Percentiles rank a stretch among this genome's conserved stretches.
Evolutionary conservation across 208 protist genomes (phyloP).

Genomic region (Sergeia podlipaevii): DNA sequence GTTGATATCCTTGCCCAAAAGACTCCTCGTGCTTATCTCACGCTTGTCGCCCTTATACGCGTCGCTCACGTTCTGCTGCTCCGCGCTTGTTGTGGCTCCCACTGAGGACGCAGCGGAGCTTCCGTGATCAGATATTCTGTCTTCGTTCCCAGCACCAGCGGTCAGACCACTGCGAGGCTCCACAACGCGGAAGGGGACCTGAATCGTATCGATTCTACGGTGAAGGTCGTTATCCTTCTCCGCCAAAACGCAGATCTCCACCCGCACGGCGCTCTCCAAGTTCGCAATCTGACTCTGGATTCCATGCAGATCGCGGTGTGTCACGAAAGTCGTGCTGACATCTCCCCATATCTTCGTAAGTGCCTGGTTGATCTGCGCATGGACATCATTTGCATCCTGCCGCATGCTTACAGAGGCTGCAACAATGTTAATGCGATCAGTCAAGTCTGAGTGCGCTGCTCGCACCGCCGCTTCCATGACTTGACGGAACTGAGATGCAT

Average conservation of each 20-base stretch:
- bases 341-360: conserved; percentile 67
- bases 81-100: no score
- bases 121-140: no score
- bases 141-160: no score
- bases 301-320: conserved; percentile 41
- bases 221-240: conserved; percentile 42
- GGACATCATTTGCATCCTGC: conserved; percentile 38
- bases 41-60: no score
- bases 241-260: conserved; percentile 60
- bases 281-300: conserved; percentile 51
- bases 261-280: conserved; percentile 67
- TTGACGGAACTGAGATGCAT: conserved; percentile 45
- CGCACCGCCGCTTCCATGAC: conserved; percentile 59
- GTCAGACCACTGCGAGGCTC: no score
- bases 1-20: no score
- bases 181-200: conserved; percentile 15
- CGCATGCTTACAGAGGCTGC: conserved; percentile 28
- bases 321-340: conserved; percentile 42
- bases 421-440: conserved; percentile 64
- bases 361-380: conserved; percentile 54
- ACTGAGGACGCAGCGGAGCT: no score
- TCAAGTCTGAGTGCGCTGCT: conserved; percentile 65
- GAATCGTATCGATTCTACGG: conserved; percentile 21
- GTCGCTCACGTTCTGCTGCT: no score
- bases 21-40: no score